Conservation (phyloP, 2,329 filamentous ascomycete species). For the Venturia oleaginea region DNA sequence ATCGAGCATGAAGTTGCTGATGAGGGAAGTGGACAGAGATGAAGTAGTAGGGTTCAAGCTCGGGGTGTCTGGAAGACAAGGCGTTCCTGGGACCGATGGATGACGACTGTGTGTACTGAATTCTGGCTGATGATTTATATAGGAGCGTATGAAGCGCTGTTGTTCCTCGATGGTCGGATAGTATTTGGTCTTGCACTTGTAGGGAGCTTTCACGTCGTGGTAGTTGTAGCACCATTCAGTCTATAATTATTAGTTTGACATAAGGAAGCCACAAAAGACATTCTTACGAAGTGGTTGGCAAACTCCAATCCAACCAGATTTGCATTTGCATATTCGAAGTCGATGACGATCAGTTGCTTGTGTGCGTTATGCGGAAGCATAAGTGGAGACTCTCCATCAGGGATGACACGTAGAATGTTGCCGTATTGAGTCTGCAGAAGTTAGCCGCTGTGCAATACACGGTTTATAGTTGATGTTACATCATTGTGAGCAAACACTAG, state of each 20-base stretch:
- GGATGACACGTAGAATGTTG: constrained; percentile 78
- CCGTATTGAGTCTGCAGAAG: constrained; percentile 80
- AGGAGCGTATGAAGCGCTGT: constrained; percentile 73
- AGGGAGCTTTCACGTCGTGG: constrained; percentile 58
- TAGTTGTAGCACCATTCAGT: constrained; percentile 98
- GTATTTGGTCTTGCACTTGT: constrained; percentile 55
- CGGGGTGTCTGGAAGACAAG: constrained; percentile 21
- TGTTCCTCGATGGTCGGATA: constrained; percentile 81
- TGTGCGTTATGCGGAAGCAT: constrained; percentile 85
- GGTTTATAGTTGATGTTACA: constrained; percentile 43
- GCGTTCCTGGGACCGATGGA: constrained; percentile 28
- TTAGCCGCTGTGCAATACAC: neutral
- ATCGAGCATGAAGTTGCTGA: constrained; percentile 71
- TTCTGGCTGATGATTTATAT: constrained; percentile 71
- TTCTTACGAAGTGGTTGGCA: constrained; percentile 81
- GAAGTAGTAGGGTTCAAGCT: constrained; percentile 23
- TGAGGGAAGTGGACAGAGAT: constrained; percentile 26
- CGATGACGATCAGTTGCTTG: constrained; percentile 93
- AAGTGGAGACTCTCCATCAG: constrained; percentile 66
- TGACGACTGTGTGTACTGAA: constrained; percentile 40
- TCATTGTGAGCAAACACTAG: constrained; percentile 97
- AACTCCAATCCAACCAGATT: constrained; percentile 85
- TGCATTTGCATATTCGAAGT: constrained; percentile 93
- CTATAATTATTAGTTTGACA: constrained; percentile 24
- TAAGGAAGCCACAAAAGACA: neutral